These are phyloP conservation scores for Leersia perrieri DNA, from an alignment of 176 grass and related monocot species.

Conservation along the genomic window DNA sequence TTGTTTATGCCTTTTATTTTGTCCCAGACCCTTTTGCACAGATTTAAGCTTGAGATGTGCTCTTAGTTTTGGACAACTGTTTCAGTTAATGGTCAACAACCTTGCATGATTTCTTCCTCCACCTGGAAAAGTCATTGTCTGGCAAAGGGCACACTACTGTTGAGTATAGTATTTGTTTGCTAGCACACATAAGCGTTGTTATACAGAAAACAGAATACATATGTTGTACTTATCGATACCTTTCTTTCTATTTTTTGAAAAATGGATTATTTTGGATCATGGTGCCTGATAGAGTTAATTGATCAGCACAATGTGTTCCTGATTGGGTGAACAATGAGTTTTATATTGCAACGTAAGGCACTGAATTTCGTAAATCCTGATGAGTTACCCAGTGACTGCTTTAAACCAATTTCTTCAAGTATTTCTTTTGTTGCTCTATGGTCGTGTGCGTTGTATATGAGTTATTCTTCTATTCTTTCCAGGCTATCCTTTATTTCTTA, in stretches of 20 bases:
- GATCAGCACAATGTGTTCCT: slow-evolving; percentile 79
- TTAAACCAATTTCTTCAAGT: slow-evolving; percentile 96
- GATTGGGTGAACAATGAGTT: slow-evolving; percentile 87
- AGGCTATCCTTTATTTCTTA: slow-evolving; percentile 16
- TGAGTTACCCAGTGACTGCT: slow-evolving; percentile 94
- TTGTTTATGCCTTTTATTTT: slow-evolving; percentile 19
- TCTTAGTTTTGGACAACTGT: slow-evolving; percentile 11
- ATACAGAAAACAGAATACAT: not conserved
- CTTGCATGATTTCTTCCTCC: not conserved
- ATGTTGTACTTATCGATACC: not conserved
- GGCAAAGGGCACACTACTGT: not conserved
- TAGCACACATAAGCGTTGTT: slow-evolving; percentile 4
- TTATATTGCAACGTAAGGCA: slow-evolving; percentile 97
- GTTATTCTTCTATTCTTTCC: slow-evolving; percentile 16
- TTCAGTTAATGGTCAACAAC: not conserved
- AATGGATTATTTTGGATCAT: not conserved
- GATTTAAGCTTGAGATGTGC: slow-evolving; percentile 24
- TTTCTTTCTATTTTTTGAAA: too few relatives aligned
- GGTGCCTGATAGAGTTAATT: slow-evolving; percentile 57
- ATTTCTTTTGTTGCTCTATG: slow-evolving; percentile 5
- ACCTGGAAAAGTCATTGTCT: not conserved
- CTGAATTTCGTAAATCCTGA: slow-evolving; percentile 99
- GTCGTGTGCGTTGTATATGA: slow-evolving; percentile 1
- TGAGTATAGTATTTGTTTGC: slow-evolving; percentile 7
- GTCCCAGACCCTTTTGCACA: not conserved